Conservation (phyloP, 768 basidiomycete genomes). For the Hysterangium stoloniferum region DNA sequence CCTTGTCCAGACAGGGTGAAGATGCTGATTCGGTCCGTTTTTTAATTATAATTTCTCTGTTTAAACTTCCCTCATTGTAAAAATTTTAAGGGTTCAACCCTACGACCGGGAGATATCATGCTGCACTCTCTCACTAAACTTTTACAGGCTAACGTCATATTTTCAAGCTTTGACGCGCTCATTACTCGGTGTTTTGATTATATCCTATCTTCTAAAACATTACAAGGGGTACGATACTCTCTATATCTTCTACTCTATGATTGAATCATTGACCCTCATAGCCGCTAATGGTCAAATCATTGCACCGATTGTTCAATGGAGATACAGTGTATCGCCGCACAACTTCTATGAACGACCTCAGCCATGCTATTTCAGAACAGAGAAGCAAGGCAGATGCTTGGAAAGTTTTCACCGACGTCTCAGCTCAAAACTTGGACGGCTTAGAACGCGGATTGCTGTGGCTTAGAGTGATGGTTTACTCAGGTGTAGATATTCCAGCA, state of each 20-base stretch:
- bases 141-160: slow-evolving; percentile 43
- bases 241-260: background rate
- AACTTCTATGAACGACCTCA: slow-evolving; percentile 29
- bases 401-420: slow-evolving; percentile 38
- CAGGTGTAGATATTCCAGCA: slow-evolving; percentile 57
- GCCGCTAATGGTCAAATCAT: slow-evolving; percentile 28
- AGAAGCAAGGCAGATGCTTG: slow-evolving; percentile 44
- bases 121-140: slow-evolving; percentile 49
- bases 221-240: slow-evolving; percentile 31
- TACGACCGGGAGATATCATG: slow-evolving; percentile 7
- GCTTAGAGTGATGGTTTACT: slow-evolving; percentile 53
- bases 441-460: slow-evolving; percentile 45
- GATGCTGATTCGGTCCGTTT: background rate
- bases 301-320: slow-evolving; percentile 50
- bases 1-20: background rate
- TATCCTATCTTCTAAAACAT: slow-evolving; percentile 27
- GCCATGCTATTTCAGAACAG: slow-evolving; percentile 17
- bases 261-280: background rate
- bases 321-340: slow-evolving; percentile 40
- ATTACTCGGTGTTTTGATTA: slow-evolving; percentile 54
- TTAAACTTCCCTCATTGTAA: no score
- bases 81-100: background rate
- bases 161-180: slow-evolving; percentile 49
- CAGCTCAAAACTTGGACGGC: slow-evolving; percentile 34
- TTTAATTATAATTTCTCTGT: background rate